Conservation (phyloP, 768 basidiomycete species). For the Trametes elegans region DNA sequence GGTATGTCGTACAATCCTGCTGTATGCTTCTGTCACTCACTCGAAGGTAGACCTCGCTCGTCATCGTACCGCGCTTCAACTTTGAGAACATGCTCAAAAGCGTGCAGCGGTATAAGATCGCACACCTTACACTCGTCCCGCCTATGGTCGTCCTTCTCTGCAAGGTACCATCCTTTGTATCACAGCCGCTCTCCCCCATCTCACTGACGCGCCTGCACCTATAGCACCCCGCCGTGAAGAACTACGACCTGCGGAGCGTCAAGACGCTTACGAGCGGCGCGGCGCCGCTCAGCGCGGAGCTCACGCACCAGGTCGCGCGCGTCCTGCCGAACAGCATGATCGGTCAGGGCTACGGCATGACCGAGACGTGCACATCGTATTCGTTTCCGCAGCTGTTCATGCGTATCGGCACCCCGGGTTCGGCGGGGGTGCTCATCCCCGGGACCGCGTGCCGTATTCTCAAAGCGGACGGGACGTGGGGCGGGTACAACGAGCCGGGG, state of each 20-base stretch:
- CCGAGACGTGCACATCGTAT: conserved; percentile 59
- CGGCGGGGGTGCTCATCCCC: conserved; percentile 57
- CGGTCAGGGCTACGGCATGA: conserved; percentile 41
- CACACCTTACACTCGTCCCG: conserved; percentile 55
- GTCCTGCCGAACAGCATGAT: conserved; percentile 25
- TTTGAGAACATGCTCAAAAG: conserved; percentile 61
- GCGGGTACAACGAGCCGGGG: conserved; percentile 56
- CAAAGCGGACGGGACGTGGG: conserved; percentile 55
- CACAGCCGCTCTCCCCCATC: neutral
- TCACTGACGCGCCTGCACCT: neutral
- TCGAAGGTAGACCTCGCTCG: conserved; percentile 43
- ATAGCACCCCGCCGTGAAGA: conserved; percentile 51
- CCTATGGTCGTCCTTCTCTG: conserved; percentile 56
- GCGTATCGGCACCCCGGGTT: conserved; percentile 49
- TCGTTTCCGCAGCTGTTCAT: conserved; percentile 43
- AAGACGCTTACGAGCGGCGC: conserved; percentile 55
- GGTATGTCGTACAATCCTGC: conserved; percentile 34
- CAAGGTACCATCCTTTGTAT: conserved; percentile 19
- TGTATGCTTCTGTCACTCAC: neutral
- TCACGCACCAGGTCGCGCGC: conserved; percentile 34
- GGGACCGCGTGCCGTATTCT: conserved; percentile 56
- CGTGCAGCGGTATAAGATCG: conserved; percentile 55
- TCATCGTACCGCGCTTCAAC: conserved; percentile 62
- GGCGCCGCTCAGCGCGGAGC: conserved; percentile 55
- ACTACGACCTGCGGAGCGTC: conserved; percentile 47